Evolutionary conservation across 441 rosid species (phyloP).

Genomic region (Dalechampia spathulata): DNA sequence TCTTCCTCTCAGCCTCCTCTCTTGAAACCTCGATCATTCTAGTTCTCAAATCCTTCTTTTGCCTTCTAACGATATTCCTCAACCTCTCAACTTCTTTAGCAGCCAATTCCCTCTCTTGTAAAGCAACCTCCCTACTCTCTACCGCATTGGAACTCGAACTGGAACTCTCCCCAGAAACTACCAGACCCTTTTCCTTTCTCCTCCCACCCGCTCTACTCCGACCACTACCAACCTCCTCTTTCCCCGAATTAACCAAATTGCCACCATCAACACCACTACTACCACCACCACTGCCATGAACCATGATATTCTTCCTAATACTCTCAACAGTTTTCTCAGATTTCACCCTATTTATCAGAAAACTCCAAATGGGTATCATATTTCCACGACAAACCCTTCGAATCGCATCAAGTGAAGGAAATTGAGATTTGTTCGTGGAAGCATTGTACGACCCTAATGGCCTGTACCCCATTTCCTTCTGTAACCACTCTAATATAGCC

Average conservation of each 20-base stretch:
- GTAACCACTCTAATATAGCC: constrained; percentile 77
- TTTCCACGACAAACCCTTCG: constrained; percentile 80
- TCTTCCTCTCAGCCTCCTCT: constrained; percentile 89
- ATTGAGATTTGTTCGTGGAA: constrained; percentile 42
- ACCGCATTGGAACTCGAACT: constrained; percentile 11
- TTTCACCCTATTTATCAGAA: constrained; percentile 59
- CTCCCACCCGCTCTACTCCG: constrained; percentile 51
- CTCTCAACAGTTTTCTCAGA: constrained; percentile 82
- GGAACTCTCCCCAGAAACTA: constrained; percentile 33
- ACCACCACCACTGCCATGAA: constrained; percentile 43
- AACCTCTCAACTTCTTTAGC: constrained; percentile 79
- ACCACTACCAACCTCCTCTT: constrained; percentile 33
- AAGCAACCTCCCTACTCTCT: constrained; percentile 62
- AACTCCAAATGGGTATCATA: constrained; percentile 74
- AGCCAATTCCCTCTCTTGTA: constrained; percentile 64
- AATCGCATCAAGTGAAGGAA: constrained; percentile 60
- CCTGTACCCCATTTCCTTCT: constrained; percentile 81
- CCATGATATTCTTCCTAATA: constrained; percentile 65
- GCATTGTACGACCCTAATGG: constrained; percentile 67
- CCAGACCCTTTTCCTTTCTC: constrained; percentile 49
- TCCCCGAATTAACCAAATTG: constrained; percentile 28
- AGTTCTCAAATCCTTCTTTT: constrained; percentile 73
- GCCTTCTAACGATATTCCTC: constrained; percentile 67
- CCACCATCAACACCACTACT: constrained; percentile 25
- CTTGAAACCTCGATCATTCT: constrained; percentile 87